phyloP scores from a whole-genome alignment of 2,329 filamentous ascomycete genomes.

The Hypoxylon sp. region DNA sequence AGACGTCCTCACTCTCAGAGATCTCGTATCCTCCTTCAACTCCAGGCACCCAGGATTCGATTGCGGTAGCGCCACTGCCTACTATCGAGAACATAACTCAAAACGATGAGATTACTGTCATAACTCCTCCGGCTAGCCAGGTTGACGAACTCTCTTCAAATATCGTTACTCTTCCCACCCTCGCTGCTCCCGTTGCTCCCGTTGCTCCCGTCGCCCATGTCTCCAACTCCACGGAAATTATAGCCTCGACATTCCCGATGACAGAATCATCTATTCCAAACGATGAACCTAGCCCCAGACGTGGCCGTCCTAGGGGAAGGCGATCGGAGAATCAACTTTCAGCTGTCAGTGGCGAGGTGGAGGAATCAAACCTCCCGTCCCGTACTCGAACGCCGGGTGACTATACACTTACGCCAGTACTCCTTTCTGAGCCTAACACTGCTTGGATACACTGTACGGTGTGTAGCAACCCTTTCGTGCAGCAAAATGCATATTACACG shows the following conservation, averaged over 20 bases:
- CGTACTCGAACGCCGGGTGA: slow-evolving; percentile 73
- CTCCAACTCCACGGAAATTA: slow-evolving; percentile 5
- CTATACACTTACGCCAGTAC: slow-evolving; percentile 82
- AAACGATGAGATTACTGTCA: not conserved
- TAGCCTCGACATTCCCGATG: not conserved
- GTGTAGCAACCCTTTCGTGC: slow-evolving; percentile 85
- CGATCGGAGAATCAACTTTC: slow-evolving; percentile 53
- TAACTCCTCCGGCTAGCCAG: slow-evolving; percentile 16
- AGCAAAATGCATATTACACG: slow-evolving; percentile 88
- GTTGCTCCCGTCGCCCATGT: slow-evolving; percentile 16
- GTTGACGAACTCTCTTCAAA: slow-evolving; percentile 26
- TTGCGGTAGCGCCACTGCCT: slow-evolving; percentile 40
- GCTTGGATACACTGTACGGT: slow-evolving; percentile 92
- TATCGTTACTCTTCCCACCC: slow-evolving; percentile 25
- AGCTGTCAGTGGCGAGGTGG: slow-evolving; percentile 44
- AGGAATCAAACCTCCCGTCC: slow-evolving; percentile 30
- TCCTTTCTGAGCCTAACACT: slow-evolving; percentile 80
- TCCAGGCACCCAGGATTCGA: slow-evolving; percentile 30
- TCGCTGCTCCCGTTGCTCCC: slow-evolving; percentile 16
- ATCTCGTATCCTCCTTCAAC: slow-evolving; percentile 39
- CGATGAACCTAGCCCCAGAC: slow-evolving; percentile 34
- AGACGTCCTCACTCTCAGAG: slow-evolving; percentile 43
- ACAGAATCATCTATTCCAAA: slow-evolving; percentile 8
- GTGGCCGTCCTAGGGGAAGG: slow-evolving; percentile 42
- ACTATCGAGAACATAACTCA: slow-evolving; percentile 28